phyloP scores from a whole-genome alignment of 257 asterid genomes.

The Lycium ferocissimum region DNA sequence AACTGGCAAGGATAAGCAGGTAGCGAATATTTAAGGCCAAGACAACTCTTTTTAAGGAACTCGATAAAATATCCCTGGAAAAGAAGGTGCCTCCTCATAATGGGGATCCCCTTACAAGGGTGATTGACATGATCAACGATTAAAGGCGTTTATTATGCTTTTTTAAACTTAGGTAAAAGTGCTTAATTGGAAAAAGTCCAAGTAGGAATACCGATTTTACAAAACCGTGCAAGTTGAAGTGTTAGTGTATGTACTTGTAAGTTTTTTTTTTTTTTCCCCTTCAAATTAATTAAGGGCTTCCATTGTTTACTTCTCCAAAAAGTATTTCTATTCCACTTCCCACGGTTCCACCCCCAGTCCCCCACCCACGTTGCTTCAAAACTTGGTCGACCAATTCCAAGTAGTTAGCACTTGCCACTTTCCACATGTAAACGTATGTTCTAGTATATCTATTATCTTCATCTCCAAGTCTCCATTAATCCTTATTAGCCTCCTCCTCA shows the following conservation, averaged over 20 bases:
- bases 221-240: background rate
- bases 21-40: too few relatives aligned
- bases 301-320: background rate
- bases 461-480: conserved; percentile 17
- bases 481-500: background rate
- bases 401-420: background rate
- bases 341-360: background rate
- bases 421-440: background rate
- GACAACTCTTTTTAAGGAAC: too few relatives aligned
- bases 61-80: background rate
- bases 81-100: background rate
- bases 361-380: conserved; percentile 23
- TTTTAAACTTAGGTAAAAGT: too few relatives aligned
- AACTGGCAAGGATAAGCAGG: too few relatives aligned
- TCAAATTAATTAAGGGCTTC: background rate
- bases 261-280: too few relatives aligned
- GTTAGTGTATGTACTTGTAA: too few relatives aligned
- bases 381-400: background rate
- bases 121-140: background rate
- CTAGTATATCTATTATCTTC: background rate
- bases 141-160: background rate
- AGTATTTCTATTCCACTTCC: background rate
- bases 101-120: background rate
- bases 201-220: background rate
- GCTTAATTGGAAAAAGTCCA: too few relatives aligned